phyloP scores from a whole-genome alignment of 768 basidiomycete species.

The Suillus alpinus region DNA sequence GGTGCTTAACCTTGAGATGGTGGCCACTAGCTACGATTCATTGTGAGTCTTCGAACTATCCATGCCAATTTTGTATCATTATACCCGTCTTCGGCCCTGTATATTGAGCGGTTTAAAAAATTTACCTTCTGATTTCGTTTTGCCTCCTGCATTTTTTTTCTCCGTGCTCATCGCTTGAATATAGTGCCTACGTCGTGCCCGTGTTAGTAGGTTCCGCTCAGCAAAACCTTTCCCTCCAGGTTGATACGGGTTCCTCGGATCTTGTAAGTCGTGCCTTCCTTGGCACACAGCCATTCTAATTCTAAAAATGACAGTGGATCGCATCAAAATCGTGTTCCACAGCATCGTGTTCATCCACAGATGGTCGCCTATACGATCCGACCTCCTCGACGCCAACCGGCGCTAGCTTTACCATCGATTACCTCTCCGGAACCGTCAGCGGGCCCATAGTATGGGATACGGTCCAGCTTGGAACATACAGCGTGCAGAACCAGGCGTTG shows the following conservation, averaged over 20 bases:
- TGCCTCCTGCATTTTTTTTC: not conserved
- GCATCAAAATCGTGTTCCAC: constrained; percentile 65
- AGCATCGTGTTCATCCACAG: constrained; percentile 44
- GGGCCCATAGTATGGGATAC: constrained; percentile 74
- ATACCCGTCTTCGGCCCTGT: not conserved
- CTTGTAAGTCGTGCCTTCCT: constrained; percentile 45
- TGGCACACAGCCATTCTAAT: not conserved
- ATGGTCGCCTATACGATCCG: constrained; percentile 56
- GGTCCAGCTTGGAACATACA: constrained; percentile 62
- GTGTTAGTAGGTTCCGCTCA: constrained; percentile 47
- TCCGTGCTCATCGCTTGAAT: constrained; percentile 3
- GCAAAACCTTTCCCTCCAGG: constrained; percentile 60
- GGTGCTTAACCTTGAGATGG: constrained; percentile 54
- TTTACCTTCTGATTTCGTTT: not conserved
- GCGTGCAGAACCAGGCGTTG: constrained; percentile 64
- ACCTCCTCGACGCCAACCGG: constrained; percentile 43
- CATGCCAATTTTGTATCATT: not conserved
- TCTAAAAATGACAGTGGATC: constrained; percentile 56
- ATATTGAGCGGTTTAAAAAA: not conserved
- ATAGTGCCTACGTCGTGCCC: constrained; percentile 65
- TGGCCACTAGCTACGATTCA: constrained; percentile 52
- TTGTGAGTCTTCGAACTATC: constrained; percentile 45
- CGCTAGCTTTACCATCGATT: constrained; percentile 46
- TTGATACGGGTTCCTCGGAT: constrained; percentile 84
- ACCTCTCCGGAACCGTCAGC: constrained; percentile 54